phyloP scores from a whole-genome alignment of 345 rosid genomes.

The Reutealis trisperma region DNA sequence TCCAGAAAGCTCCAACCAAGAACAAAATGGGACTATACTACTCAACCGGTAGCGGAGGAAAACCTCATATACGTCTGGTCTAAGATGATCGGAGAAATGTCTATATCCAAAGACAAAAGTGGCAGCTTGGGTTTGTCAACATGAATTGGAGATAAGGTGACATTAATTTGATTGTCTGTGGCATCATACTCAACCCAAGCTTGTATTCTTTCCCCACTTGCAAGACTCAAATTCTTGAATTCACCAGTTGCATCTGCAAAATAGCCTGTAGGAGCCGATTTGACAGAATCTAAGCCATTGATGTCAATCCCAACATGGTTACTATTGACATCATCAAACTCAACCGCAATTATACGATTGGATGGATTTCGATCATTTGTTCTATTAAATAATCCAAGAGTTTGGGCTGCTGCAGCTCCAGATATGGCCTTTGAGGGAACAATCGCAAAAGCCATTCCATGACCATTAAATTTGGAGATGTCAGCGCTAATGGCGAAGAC shows the following conservation, averaged over 20 bases:
- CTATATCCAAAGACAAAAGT: background rate
- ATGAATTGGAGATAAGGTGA: slow-evolving; percentile 1
- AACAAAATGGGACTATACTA: slow-evolving; percentile 2
- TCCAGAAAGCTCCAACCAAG: slow-evolving; percentile 22
- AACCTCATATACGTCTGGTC: slow-evolving; percentile 18
- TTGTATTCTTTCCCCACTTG: slow-evolving; percentile 15
- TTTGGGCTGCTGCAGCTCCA: background rate
- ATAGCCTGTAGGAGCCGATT: slow-evolving; percentile 2
- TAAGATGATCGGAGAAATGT: slow-evolving; percentile 10
- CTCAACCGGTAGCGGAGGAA: slow-evolving; percentile 14
- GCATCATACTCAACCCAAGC: slow-evolving; percentile 21
- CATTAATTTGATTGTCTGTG: background rate
- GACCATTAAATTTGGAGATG: background rate
- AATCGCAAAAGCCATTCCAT: slow-evolving; percentile 3
- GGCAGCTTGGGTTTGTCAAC: background rate
- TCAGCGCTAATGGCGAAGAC: background rate
- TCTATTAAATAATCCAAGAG: background rate
- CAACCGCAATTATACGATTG: background rate
- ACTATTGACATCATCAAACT: slow-evolving; percentile 3
- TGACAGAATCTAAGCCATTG: slow-evolving; percentile 2
- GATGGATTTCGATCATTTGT: background rate
- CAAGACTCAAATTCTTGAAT: background rate
- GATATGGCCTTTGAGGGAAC: background rate
- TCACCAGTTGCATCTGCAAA: background rate
- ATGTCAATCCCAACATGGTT: slow-evolving; percentile 15